Evolutionary conservation across 1,139 yeast species (phyloP), one percentile per base, ranked within the genome.

Genomic region (Magnusiomyces ingens): DNA sequence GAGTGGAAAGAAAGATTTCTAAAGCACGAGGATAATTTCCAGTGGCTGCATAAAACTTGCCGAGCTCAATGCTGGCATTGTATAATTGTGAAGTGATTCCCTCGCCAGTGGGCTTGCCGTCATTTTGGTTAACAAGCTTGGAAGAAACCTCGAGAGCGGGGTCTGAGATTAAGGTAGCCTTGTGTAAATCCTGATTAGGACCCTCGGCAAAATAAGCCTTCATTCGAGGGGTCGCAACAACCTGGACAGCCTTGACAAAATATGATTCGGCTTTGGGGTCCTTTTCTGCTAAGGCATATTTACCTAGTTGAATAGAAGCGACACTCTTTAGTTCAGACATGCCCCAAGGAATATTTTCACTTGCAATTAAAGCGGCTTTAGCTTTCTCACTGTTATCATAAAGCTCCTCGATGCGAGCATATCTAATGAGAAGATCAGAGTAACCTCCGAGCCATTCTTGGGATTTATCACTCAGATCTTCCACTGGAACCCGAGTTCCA

Each of bases 181-280:
- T 57, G 3, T 56, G 50, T 22, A 74, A 67, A 75, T 76, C 76
- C 19, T 46, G 49, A 2, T 36, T 42, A 4, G 49, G 49, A 36
- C 68, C 70, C 18, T 49, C 52, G 12, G 50, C 41, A 11, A 53
- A 32, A 10, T 46, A 37, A 11, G 46, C 32, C 2, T 46, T 42
- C 52, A 52, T 46, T 3, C 47, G 11, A 21, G 45, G 36, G 2
- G 40, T 40, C 8, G 53, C 55, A 8, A 52, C 57, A n/a, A 45
- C 50, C 15, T 41, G 36, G 15, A 80, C 64, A 1, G 80, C 71
- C 48, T 80, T 69, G 45, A 71, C 61, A 48, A 78, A 66, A 52
- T 75, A 74, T 2, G 56, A 49, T 35, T 74, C 71, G 42, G 75
- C 74, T 1, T 61, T 57, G 2, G 60, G 51, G 45, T 66, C 63